A percentile compares a stretch with the other conserved stretches of the same genome.
Evolutionary conservation across 2,329 filamentous ascomycete species (phyloP).

Genomic region (Zasmidium cellare): DNA sequence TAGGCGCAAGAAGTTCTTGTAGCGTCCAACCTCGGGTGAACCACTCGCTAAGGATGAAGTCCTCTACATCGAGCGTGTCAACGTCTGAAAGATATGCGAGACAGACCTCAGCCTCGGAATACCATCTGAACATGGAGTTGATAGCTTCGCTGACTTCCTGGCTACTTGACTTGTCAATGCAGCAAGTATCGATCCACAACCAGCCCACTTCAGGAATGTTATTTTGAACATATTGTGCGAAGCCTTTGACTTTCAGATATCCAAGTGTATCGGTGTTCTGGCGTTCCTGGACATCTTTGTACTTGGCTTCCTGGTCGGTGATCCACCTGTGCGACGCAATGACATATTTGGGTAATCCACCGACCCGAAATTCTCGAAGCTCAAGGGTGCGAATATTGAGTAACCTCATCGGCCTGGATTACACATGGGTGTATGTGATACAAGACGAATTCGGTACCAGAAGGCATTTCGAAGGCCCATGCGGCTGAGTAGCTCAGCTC

Average conservation of each 20-base stretch:
- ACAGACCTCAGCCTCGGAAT: conserved; percentile 17
- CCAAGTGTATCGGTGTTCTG: conserved; percentile 6
- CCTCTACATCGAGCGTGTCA: neutral
- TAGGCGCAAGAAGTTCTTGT: conserved; percentile 7
- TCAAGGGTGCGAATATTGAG: conserved; percentile 10
- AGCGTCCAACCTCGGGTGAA: conserved; percentile 9
- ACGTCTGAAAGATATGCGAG: conserved; percentile 19
- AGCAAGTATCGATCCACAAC: conserved; percentile 25
- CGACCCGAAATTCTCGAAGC: neutral
- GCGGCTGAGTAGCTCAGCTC: too few species aligned
- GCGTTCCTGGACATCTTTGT: conserved; percentile 6
- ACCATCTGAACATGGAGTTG: conserved; percentile 24
- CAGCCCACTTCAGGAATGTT: conserved; percentile 1
- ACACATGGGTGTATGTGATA: too few species aligned
- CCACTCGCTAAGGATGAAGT: neutral
- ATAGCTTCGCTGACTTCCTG: conserved; percentile 19
- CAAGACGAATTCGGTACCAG: too few species aligned
- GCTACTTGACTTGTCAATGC: conserved; percentile 21
- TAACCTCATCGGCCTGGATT: too few species aligned
- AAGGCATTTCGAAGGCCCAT: too few species aligned
- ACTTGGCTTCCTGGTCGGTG: conserved; percentile 2
- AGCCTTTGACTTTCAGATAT: conserved; percentile 11
- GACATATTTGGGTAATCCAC: conserved; percentile 5
- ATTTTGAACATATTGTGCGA: conserved; percentile 6
- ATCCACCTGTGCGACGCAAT: conserved; percentile 16